phyloP scores from a whole-genome alignment of 2,329 filamentous ascomycete genomes.

The Blumeria graminis region DNA sequence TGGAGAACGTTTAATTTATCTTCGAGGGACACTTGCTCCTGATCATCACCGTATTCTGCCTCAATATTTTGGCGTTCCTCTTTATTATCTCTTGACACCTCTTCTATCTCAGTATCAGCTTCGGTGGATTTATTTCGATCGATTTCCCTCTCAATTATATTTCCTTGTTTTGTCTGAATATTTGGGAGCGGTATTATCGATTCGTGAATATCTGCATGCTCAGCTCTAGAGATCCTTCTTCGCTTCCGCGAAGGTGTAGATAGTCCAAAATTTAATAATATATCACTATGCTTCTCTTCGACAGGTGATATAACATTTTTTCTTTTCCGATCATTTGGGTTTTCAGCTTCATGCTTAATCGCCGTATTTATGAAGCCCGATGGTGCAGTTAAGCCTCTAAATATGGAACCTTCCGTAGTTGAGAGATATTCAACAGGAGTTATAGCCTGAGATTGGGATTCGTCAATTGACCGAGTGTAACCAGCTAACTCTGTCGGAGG shows the following conservation, averaged over 20 bases:
- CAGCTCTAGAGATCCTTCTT: no score
- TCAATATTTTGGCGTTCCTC: constrained; percentile 30
- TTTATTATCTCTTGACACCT: constrained; percentile 29
- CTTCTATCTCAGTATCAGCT: constrained; percentile 18
- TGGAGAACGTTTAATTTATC: constrained; percentile 39
- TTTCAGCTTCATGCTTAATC: no score
- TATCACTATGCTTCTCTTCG: no score
- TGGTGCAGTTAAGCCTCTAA: constrained; percentile 29
- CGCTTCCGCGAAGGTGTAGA: no score
- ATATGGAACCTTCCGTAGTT: constrained; percentile 6
- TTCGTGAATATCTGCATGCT: no score
- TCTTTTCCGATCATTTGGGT: no score
- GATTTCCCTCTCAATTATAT: no score
- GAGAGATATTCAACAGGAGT: constrained; percentile 10
- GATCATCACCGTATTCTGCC: constrained; percentile 37
- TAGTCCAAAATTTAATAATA: no score
- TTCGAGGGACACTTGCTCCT: constrained; percentile 29
- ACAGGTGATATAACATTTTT: no score
- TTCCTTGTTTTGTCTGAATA: no score
- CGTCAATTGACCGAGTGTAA: no score
- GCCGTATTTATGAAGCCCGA: constrained; percentile 17
- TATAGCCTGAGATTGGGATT: constrained; percentile 2
- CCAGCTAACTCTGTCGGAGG: background rate
- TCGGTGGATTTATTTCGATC: constrained; percentile 3
- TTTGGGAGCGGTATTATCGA: no score